Base-by-base conservation (phyloP, 2,329 filamentous ascomycete species). In the Botrytis deweyae region DNA sequence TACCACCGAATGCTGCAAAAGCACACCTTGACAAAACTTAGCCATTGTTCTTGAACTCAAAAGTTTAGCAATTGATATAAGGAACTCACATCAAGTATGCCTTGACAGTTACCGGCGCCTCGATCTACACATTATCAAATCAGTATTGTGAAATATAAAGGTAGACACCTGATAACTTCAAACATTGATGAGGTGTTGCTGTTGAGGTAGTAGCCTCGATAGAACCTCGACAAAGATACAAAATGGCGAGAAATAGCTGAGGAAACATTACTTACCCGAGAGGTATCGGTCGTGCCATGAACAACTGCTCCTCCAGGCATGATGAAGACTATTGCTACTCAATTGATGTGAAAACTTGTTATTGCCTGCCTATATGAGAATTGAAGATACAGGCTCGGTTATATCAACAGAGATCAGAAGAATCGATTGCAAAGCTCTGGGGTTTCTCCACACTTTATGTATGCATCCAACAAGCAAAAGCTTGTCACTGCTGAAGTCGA, bases 1-100 rank as follows among this genome's bases (percentile, higher is more conserved):
- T 77, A 82, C 88, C 70, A 49, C 70, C 90, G 76, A 92, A 91
- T 64, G 90, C 89, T 76, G 90, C 90, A 77, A 92, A 92, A 77
- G 89, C 90, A 82, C 90, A 92, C 80, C 66, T 69, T 14, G 25
- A 1, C 18, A n/a, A 58, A 42, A 14, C 9, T 69, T 20, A 69
- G 66, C 20, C 36, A 69, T 33, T 42, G 25, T 16, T 42, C n/a
- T 58, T 58, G 33, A 33, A 12, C n/a, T 58, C 36, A 20, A 44
- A 67, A 33, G 10, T 42, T 58, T 4, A 58, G 49, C 22, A 29
- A 16, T 68, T 33, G 49, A 14, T 42, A 33, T 38, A 18, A 22
- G 38, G 36, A 25, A 69, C 66, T 69, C 10, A 69, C 70, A 72
- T 72, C 9, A 72, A 52, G 25, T 72, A 72, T 72, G 70, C 70